phyloP scores from a whole-genome alignment of 1,284 basidiomycete genomes.

The Singerocomus rubriflavus region DNA sequence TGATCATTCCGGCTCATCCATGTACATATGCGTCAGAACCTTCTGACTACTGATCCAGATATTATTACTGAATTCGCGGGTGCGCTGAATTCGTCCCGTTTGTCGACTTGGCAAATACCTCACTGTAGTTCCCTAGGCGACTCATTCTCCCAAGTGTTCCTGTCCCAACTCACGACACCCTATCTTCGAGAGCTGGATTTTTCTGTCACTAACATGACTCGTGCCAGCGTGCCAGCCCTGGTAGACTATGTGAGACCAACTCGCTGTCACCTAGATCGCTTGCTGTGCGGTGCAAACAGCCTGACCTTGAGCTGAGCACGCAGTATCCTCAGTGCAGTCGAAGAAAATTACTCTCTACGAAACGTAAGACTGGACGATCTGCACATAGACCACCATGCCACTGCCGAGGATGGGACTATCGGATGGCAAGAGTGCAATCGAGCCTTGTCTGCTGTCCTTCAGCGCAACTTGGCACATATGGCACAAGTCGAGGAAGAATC shows the following conservation, averaged over 20 bases:
- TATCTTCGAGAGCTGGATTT: conserved; percentile 54
- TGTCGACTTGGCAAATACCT: conserved; percentile 32
- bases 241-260: conserved; percentile 50
- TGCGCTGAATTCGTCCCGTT: conserved; percentile 30
- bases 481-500: conserved; percentile 47
- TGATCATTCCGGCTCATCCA: conserved; percentile 7
- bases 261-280: conserved; percentile 28
- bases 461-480: conserved; percentile 41
- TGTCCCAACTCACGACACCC: conserved; percentile 45
- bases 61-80: conserved; percentile 32
- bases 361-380: conserved; percentile 52
- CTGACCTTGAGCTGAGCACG: conserved; percentile 35
- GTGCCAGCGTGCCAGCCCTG: conserved; percentile 42
- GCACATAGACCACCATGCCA: conserved; percentile 21
- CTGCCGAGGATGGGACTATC: conserved; percentile 25
- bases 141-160: conserved; percentile 47
- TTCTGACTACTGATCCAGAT: conserved; percentile 22
- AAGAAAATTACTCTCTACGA: conserved; percentile 47
- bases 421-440: conserved; percentile 37
- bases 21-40: conserved; percentile 21
- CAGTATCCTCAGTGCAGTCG: conserved; percentile 43
- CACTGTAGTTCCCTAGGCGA: conserved; percentile 38
- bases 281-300: conserved; percentile 33
- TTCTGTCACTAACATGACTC: conserved; percentile 51
- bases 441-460: conserved; percentile 34